Evolutionary conservation across 2,329 filamentous ascomycete genomes (phyloP).

Genomic region (Verticillium zaregamsianum): DNA sequence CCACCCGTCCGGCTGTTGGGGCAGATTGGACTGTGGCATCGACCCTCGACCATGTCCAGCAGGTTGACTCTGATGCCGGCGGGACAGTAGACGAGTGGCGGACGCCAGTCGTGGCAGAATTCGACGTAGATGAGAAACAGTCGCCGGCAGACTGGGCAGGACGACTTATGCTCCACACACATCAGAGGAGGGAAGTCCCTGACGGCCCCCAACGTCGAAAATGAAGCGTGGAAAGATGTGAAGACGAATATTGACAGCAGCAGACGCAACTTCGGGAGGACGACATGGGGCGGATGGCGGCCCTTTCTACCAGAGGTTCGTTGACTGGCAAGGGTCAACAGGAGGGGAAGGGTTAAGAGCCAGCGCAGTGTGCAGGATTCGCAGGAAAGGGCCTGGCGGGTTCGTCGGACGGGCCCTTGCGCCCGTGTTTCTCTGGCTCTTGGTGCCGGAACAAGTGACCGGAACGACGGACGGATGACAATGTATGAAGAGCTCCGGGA

Average conservation of each 20-base stretch:
- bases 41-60: constrained; percentile 46
- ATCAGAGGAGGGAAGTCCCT: constrained; percentile 37
- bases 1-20: constrained; percentile 54
- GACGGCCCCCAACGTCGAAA: background rate
- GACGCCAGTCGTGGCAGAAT: constrained; percentile 49
- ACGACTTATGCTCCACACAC: constrained; percentile 54
- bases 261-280: constrained; percentile 1
- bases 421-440: background rate
- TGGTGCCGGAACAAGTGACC: background rate
- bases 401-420: background rate
- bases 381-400: background rate
- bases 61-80: constrained; percentile 31
- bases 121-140: constrained; percentile 54
- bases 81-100: constrained; percentile 44
- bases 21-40: constrained; percentile 55
- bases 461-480: background rate
- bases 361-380: constrained; percentile 2
- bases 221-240: background rate
- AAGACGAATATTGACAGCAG: background rate
- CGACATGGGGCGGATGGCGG: constrained; percentile 8
- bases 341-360: background rate
- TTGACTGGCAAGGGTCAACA: background rate
- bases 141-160: constrained; percentile 58
- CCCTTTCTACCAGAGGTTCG: constrained; percentile 1
- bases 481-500: background rate